phyloP scores from a whole-genome alignment of 2,329 filamentous ascomycete genomes.

The Hypoxylon sp. region DNA sequence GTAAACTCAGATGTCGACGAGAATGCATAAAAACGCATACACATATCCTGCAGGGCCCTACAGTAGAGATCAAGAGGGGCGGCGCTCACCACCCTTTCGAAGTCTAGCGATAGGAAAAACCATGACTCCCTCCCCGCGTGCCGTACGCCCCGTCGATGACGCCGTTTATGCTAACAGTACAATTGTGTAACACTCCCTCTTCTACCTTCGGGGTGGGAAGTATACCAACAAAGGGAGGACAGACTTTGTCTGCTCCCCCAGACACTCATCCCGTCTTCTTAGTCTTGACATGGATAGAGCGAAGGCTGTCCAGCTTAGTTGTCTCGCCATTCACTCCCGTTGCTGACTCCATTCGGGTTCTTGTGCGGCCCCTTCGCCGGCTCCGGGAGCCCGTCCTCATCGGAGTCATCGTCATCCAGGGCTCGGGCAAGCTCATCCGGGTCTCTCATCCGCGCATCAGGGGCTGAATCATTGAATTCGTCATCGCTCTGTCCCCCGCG shows the following conservation, averaged over 20 bases:
- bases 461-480: conserved; percentile 59
- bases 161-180: conserved; percentile 26
- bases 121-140: conserved; percentile 28
- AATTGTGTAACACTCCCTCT: conserved; percentile 16
- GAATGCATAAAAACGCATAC: background rate
- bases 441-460: conserved; percentile 75
- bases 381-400: conserved; percentile 53
- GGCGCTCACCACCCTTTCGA: background rate
- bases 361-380: conserved; percentile 35
- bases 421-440: conserved; percentile 73
- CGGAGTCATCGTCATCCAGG: conserved; percentile 69
- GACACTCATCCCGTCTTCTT: background rate
- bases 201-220: background rate
- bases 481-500: conserved; percentile 50
- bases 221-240: background rate
- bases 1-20: background rate
- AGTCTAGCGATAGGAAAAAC: conserved; percentile 13
- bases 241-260: background rate
- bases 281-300: background rate
- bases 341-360: conserved; percentile 44
- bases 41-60: background rate
- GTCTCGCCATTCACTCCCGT: conserved; percentile 50
- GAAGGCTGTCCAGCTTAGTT: conserved; percentile 20
- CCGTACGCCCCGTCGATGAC: conserved; percentile 26
- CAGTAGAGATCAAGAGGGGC: background rate